Evolutionary conservation across 208 protist genomes (phyloP), one percentile per base, ranked within the genome.

Genomic region (Wallacemonas collosoma): DNA sequence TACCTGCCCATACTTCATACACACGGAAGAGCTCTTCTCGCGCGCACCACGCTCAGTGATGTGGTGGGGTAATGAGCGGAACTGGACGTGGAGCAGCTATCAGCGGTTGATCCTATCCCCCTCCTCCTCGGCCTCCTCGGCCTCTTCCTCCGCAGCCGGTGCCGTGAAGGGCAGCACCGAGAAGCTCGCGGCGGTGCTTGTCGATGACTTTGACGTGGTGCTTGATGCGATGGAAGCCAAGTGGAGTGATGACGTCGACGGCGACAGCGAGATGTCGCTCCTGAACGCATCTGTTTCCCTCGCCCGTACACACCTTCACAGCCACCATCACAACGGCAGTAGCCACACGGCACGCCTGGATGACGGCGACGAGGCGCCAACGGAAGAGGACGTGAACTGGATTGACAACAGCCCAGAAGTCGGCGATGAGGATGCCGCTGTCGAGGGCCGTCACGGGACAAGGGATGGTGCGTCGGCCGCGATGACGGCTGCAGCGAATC

Each of bases 81-180:
- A 93, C 79, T 95, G 90, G 88, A 89, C 87, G 44, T 95, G 84
- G 81, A 84, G 90, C 71, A 72, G 76, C 15, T 88, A 86, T 50
- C 85, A 90, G 64, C 82, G 83, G 39, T 72, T 82, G 12, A 80
- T 94, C 55, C 56, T 61, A 14, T 77, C 75, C 40, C 4, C 54
- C 39, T 72, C 68, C 43, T 38, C 38, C 17, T 77, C 75, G 15
- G 6, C 54, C 39, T 72, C 68, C 43, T 38, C 38, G n/a, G 41
- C 45, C 55, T 71, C 47, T 56, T 8, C 45, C 55, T 72, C 47
- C 54, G 74, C 35, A 50, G 71, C 55, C 58, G 75, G 66, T 66
- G 63, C 48, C 68, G 58, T 3, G 57, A 67, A 40, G 55, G 61
- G 45, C 72, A 65, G 53, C 71, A 36, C 6, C 8, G 26, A 57